phyloP scores from a whole-genome alignment of 164 flowering plant genomes.

The Dillenia suffruticosa region DNA sequence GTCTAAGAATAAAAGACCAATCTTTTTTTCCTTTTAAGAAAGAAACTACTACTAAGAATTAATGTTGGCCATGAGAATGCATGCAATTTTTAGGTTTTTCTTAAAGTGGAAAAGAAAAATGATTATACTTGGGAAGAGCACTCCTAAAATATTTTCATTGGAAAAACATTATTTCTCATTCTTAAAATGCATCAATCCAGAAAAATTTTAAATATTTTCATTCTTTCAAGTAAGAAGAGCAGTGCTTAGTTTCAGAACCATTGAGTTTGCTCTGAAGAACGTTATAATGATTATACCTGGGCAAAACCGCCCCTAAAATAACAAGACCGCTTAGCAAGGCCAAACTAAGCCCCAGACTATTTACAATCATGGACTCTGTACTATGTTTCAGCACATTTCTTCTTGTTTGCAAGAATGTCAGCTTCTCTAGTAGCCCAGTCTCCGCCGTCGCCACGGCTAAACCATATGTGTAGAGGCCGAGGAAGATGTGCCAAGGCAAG shows the following conservation, averaged over 20 bases:
- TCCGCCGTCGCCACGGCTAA: slow-evolving; percentile 90
- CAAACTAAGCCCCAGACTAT: slow-evolving; percentile 66
- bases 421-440: slow-evolving; percentile 84
- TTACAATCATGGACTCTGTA: slow-evolving; percentile 65
- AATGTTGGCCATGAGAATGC: too few species aligned
- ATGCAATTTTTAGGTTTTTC: too few species aligned
- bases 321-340: slow-evolving; percentile 74
- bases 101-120: too few species aligned
- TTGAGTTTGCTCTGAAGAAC: slow-evolving; percentile 19
- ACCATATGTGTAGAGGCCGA: slow-evolving; percentile 84
- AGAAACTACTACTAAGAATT: too few species aligned
- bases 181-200: too few species aligned
- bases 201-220: too few species aligned
- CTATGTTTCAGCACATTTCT: slow-evolving; percentile 41
- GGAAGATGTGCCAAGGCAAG: slow-evolving; percentile 84
- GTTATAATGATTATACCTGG: slow-evolving; percentile 25
- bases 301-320: slow-evolving; percentile 60
- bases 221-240: slow-evolving; percentile 7
- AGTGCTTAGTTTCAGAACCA: slow-evolving; percentile 22
- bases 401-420: slow-evolving; percentile 66
- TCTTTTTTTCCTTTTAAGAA: too few species aligned
- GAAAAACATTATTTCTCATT: too few species aligned
- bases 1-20: too few species aligned
- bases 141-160: too few species aligned
- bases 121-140: too few species aligned